These are phyloP conservation scores for Vitis vinifera DNA, from an alignment of 164 flowering plant species.

Conservation along the genomic window ASM3070453v1 NC_081818.1:21787501-21788000, in stretches of 20 bases:
- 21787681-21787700: no score
- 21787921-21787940: slow-evolving; percentile 66
- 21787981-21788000: slow-evolving; percentile 66
- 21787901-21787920: slow-evolving; percentile 64
- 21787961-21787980: slow-evolving; percentile 67
- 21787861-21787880: slow-evolving; percentile 62
- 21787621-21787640: no score
- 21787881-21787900: slow-evolving; percentile 46
- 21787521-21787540: no score
- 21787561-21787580: no score
- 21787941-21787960: slow-evolving; percentile 31
- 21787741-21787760: not conserved
- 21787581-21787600: no score
- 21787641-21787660: no score
- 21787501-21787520: no score
- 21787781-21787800: slow-evolving; percentile 29
- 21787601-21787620: no score
- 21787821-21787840: slow-evolving; percentile 67
- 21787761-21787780: not conserved
- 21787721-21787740: not conserved
- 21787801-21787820: slow-evolving; percentile 59
- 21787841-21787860: slow-evolving; percentile 61
- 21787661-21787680: no score
- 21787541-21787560: no score
- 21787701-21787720: not conserved